Evolutionary conservation across 768 basidiomycete genomes (phyloP).

Genomic region (Mycena epipterygia): DNA sequence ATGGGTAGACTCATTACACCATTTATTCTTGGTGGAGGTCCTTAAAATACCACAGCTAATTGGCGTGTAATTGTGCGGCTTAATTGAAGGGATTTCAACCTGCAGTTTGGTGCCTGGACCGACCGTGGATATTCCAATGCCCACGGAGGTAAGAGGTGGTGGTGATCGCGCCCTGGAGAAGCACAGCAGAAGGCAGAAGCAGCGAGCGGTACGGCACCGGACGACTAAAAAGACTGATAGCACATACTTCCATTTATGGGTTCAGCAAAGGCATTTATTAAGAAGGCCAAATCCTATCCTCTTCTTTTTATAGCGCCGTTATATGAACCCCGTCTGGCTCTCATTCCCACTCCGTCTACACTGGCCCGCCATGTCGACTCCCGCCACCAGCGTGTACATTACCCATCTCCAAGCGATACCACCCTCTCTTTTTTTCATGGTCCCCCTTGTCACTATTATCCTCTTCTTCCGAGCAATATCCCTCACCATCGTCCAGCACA

Average conservation of each 20-base stretch:
- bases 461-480: slow-evolving; percentile 28
- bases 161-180: slow-evolving; percentile 9
- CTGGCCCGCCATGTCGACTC: slow-evolving; percentile 22
- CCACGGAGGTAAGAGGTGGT: slow-evolving; percentile 12
- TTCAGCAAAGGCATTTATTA: background rate
- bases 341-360: background rate
- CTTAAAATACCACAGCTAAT: slow-evolving; percentile 7
- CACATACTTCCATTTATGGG: no score
- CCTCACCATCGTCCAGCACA: slow-evolving; percentile 19
- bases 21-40: slow-evolving; percentile 3
- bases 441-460: slow-evolving; percentile 32
- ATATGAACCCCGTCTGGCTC: background rate
- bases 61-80: slow-evolving; percentile 9
- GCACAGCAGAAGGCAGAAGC: background rate
- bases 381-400: slow-evolving; percentile 11
- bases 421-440: slow-evolving; percentile 34
- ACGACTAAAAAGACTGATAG: background rate
- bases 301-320: background rate
- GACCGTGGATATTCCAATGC: slow-evolving; percentile 1
- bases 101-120: background rate
- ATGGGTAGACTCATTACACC: slow-evolving; percentile 1
- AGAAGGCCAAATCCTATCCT: background rate
- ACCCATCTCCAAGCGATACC: slow-evolving; percentile 26
- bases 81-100: background rate
- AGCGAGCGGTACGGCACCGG: no score